A percentile compares a stretch with the other conserved stretches of the same genome.
phyloP scores from a whole-genome alignment of 192 early-diverging fungal genomes.

The Entrophospora sp. region DNA sequence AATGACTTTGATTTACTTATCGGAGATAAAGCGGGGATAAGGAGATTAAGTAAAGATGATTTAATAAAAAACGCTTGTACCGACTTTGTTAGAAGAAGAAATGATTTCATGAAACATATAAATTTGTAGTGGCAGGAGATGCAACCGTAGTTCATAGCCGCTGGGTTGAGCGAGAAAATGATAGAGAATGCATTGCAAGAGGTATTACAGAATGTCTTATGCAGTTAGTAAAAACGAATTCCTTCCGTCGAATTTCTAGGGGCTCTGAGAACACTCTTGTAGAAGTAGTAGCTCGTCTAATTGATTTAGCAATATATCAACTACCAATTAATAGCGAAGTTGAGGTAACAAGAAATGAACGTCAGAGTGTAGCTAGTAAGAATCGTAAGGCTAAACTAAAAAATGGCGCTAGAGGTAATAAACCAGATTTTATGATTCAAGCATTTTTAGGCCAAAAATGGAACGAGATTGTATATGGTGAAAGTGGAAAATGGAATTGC shows the following conservation, averaged over 20 bases:
- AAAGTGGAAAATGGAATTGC: background rate
- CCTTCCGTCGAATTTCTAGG: background rate
- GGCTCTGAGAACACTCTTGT: constrained; percentile 8
- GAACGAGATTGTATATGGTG: background rate
- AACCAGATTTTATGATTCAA: constrained; percentile 6
- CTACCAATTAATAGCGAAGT: background rate
- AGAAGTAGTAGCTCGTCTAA: constrained; percentile 1
- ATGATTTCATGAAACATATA: background rate
- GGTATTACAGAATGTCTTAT: constrained; percentile 3
- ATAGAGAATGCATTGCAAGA: background rate
- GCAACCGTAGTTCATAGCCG: background rate
- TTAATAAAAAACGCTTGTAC: background rate
- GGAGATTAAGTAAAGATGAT: background rate
- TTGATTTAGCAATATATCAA: background rate
- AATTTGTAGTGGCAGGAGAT: background rate
- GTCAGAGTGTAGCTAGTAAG: constrained; percentile 5
- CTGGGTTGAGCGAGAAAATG: constrained; percentile 8
- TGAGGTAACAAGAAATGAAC: constrained; percentile 8
- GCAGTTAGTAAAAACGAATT: background rate
- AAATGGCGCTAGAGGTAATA: background rate
- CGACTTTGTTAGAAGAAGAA: background rate
- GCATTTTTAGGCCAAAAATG: background rate
- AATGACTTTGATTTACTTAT: background rate
- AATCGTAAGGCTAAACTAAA: background rate
- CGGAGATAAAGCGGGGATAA: background rate